Evolutionary conservation across 2,329 filamentous ascomycete genomes (phyloP), one percentile per base, ranked within the genome.

Genomic region (Aspergillaceae sp.): DNA sequence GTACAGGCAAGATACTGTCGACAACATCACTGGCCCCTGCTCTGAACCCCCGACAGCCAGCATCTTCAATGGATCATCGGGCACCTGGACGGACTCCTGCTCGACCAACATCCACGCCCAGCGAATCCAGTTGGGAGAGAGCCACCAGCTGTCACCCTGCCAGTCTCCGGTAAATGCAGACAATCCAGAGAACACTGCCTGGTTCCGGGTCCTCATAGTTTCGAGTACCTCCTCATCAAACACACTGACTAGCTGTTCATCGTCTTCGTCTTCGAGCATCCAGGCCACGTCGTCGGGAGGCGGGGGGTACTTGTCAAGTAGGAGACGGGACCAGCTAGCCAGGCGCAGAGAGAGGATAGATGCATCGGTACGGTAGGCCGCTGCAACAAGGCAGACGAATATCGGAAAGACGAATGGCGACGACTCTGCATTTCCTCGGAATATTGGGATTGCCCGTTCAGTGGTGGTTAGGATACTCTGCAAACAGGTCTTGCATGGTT

Each of bases 71-170:
- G 67, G 64, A 44, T 68, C 58, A 42, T 62, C 60, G 1, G 63
- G 59, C 28, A 63, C 54, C 44, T 63, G 57, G 37, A 69, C 59
- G 42, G 55, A 58, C 48, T 73, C 69, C 36, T 69, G 63, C 42
- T 69, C 62, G 36, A 60, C 59, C 38, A 70, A 59, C 48, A 64
- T 63, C 63, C 67, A 71, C 27, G 66, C 65, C 70, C 70, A 73
- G 40, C 67, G 65, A 41, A 72, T 11, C 62, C 63, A 65, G 19
- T 65, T 61, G 5, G 60, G 52, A 29, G 63, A 61, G 29, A 69
- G 50, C 67, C 67, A 69, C 52, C 58, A 62, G 42, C 55, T 55
- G n/a, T 53, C 52, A n/a, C 51, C 44, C 41, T 54, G 38, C 51
- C 49, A 55, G 9, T 50, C 50, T 3, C 56, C 58, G 3, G 56